A percentile compares a stretch with the other conserved stretches of the same genome.
Evolutionary conservation across 768 basidiomycete genomes (phyloP).

Genomic region (Pisolithus orientalis): DNA sequence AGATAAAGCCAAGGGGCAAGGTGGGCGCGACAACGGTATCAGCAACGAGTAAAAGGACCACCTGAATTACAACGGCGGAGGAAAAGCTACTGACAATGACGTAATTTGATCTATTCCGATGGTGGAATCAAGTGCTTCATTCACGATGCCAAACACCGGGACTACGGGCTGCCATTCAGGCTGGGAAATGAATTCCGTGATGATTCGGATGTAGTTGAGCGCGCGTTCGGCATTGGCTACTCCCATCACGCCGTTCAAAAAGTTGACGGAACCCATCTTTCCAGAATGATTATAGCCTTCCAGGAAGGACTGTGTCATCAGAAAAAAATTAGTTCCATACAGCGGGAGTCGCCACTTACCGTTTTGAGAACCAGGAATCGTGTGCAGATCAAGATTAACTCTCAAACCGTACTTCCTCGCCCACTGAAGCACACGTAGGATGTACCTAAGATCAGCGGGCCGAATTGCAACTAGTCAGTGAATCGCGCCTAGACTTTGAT

Average conservation of each 20-base stretch:
- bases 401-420: constrained; percentile 87
- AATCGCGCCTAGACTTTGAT: neutral
- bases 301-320: neutral
- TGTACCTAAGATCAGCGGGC: constrained; percentile 42
- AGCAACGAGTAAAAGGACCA: neutral
- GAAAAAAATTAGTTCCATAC: neutral
- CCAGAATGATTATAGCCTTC: constrained; percentile 55
- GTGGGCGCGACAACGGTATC: neutral
- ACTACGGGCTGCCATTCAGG: constrained; percentile 62
- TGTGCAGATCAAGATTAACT: constrained; percentile 74
- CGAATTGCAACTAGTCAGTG: neutral
- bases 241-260: constrained; percentile 71
- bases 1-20: neutral
- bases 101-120: constrained; percentile 52
- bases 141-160: constrained; percentile 56
- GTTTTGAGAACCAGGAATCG: constrained; percentile 76
- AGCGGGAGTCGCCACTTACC: constrained; percentile 29
- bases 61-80: neutral
- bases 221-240: constrained; percentile 79
- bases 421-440: constrained; percentile 73
- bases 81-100: constrained; percentile 47
- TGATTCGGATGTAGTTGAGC: constrained; percentile 66
- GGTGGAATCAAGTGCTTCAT: constrained; percentile 47
- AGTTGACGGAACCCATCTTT: constrained; percentile 57
- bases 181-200: constrained; percentile 79